Percentiles rank a stretch among this genome's conserved stretches.
phyloP scores from a whole-genome alignment of 2,329 filamentous ascomycete species.

The Paraphoma sp. region DNA sequence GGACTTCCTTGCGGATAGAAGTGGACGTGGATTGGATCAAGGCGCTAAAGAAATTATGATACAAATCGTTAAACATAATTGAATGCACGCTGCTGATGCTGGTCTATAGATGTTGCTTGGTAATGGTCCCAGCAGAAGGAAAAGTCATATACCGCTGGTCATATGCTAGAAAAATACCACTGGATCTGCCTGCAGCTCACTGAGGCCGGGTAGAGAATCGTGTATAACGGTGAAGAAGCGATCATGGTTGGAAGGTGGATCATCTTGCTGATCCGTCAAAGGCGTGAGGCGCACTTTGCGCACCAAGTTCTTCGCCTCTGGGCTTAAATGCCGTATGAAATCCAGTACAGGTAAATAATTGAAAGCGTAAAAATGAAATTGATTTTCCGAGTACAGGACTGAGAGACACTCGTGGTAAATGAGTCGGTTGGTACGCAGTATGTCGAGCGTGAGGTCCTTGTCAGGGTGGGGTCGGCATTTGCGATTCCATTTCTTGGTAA shows the following conservation, averaged over 20 bases:
- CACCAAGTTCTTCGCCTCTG: conserved; percentile 46
- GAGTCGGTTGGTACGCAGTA: conserved; percentile 46
- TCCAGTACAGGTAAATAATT: conserved; percentile 49
- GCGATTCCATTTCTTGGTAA: conserved; percentile 49
- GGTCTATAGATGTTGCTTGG: not conserved
- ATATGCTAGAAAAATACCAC: conserved; percentile 41
- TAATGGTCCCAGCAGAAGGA: too few relatives aligned
- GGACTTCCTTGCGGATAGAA: not conserved
- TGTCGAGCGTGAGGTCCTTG: conserved; percentile 39
- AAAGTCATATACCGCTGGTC: not conserved
- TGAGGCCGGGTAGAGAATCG: conserved; percentile 46
- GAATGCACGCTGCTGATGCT: not conserved
- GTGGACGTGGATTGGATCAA: not conserved
- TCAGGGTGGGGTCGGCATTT: conserved; percentile 44
- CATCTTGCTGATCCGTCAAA: conserved; percentile 44
- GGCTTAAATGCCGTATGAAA: conserved; percentile 47
- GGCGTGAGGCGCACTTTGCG: conserved; percentile 47
- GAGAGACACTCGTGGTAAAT: conserved; percentile 49
- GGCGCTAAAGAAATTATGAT: not conserved
- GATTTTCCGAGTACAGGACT: conserved; percentile 48
- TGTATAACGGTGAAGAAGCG: conserved; percentile 49
- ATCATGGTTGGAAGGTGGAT: conserved; percentile 44
- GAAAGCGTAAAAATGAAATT: conserved; percentile 49
- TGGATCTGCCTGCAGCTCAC: conserved; percentile 45
- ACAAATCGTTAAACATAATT: not conserved